These are phyloP conservation scores for Hordeum pubiflorum DNA, from an alignment of 202 grass and related monocot genomes.

Conservation along the genomic window DNA sequence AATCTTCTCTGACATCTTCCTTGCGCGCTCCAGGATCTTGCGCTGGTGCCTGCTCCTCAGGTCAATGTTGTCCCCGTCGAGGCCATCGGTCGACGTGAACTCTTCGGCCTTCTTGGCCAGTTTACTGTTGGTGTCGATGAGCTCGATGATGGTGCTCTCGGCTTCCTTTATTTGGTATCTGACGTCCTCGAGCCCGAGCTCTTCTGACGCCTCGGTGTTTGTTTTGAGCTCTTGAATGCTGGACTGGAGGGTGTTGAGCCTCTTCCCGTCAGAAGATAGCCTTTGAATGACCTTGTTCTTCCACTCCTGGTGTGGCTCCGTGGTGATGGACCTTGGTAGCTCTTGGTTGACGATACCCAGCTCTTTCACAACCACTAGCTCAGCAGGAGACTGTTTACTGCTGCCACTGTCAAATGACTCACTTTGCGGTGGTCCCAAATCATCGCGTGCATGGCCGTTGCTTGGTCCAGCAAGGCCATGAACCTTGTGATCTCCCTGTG, in stretches of 20 bases:
- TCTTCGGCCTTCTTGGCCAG: conserved; percentile 72
- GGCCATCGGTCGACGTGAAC: conserved; percentile 27
- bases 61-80: conserved; percentile 31
- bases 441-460: conserved; percentile 27
- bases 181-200: conserved; percentile 40
- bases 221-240: conserved; percentile 68
- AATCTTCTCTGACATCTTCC: conserved; percentile 80
- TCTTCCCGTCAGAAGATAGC: conserved; percentile 62
- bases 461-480: conserved; percentile 22
- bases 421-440: conserved; percentile 29
- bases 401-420: conserved; percentile 36
- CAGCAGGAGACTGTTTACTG: conserved; percentile 26
- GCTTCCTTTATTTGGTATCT: conserved; percentile 63
- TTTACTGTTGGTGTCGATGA: conserved; percentile 78
- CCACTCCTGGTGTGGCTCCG: conserved; percentile 56
- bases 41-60: conserved; percentile 55
- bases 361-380: conserved; percentile 57
- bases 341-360: conserved; percentile 67
- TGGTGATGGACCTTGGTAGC: conserved; percentile 24
- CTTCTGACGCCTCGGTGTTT: conserved; percentile 47
- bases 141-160: conserved; percentile 61
- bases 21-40: conserved; percentile 72
- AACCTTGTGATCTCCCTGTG: conserved; percentile 13
- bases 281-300: conserved; percentile 63
- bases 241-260: conserved; percentile 61